A percentile compares a stretch with the other conserved stretches of the same genome.
phyloP scores from a whole-genome alignment of 306 rosid species.

The Erythrophleum fordii region DNA sequence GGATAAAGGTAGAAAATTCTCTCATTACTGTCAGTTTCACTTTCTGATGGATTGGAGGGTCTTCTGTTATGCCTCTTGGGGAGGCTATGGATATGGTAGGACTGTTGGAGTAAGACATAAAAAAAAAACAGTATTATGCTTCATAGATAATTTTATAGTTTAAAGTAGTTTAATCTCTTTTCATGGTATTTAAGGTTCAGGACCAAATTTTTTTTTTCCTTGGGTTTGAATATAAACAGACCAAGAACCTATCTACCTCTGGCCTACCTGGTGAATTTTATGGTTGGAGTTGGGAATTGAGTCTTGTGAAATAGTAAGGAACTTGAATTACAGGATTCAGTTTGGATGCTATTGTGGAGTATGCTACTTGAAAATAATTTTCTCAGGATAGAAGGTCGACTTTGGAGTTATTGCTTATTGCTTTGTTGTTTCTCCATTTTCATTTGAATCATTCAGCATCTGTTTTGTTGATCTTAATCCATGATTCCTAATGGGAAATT shows the following conservation, averaged over 20 bases:
- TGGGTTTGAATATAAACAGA: not conserved
- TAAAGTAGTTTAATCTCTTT: not conserved
- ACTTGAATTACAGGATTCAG: not conserved
- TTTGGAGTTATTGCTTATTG: not conserved
- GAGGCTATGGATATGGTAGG: conserved; percentile 5
- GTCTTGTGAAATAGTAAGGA: not conserved
- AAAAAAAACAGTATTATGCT: not conserved
- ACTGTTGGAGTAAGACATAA: not conserved
- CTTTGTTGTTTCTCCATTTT: not conserved
- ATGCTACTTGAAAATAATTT: not conserved
- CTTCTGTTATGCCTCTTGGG: conserved; percentile 16
- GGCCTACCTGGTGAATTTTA: not conserved
- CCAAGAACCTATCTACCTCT: not conserved
- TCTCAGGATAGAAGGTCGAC: not conserved
- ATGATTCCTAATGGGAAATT: conserved; percentile 9
- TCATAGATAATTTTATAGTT: not conserved
- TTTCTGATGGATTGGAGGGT: conserved; percentile 10
- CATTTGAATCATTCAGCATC: not conserved
- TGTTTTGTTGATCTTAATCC: not conserved
- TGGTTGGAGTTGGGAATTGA: not conserved
- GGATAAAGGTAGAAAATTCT: not conserved
- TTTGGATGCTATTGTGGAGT: not conserved
- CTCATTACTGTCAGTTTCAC: not conserved
- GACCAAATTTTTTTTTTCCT: not conserved
- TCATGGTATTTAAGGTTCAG: not conserved